These are phyloP conservation scores for Candida nonsorbophila DNA, from an alignment of 805 yeast species.

Conservation along the genomic window DNA sequence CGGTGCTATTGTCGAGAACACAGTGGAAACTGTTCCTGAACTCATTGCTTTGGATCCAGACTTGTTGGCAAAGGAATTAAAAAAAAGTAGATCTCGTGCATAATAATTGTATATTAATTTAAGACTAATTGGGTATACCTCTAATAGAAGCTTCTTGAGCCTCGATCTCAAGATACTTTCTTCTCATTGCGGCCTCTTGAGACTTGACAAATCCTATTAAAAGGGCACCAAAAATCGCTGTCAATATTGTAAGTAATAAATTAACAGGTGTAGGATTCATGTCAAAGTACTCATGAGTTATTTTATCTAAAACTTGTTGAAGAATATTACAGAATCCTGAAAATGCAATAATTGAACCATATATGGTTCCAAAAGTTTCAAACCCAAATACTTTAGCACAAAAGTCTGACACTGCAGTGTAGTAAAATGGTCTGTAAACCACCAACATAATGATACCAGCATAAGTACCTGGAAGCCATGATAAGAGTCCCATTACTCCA, in stretches of 20 bases:
- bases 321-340: conserved; percentile 76
- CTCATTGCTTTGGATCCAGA: conserved; percentile 9
- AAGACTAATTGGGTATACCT: conserved; percentile 38
- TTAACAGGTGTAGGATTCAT: conserved; percentile 84
- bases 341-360: conserved; percentile 78
- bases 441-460: conserved; percentile 70
- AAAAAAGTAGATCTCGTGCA: not conserved
- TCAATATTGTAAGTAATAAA: conserved; percentile 44
- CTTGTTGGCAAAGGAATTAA: no score
- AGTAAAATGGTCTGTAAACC: conserved; percentile 84
- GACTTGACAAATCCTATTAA: conserved; percentile 41
- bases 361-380: conserved; percentile 85
- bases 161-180: conserved; percentile 53
- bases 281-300: conserved; percentile 62
- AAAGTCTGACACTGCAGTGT: conserved; percentile 88
- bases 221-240: conserved; percentile 46
- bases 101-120: no score
- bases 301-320: conserved; percentile 63
- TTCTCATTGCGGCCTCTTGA: conserved; percentile 36
- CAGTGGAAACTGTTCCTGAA: conserved; percentile 8
- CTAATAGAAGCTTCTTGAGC: conserved; percentile 55
- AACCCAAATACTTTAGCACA: conserved; percentile 92
- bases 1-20: conserved; percentile 1
- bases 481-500: conserved; percentile 67
- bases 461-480: conserved; percentile 53